Evolutionary conservation across 140 eudicot species (phyloP).

Genomic region (Ambrosia hybrid): DNA sequence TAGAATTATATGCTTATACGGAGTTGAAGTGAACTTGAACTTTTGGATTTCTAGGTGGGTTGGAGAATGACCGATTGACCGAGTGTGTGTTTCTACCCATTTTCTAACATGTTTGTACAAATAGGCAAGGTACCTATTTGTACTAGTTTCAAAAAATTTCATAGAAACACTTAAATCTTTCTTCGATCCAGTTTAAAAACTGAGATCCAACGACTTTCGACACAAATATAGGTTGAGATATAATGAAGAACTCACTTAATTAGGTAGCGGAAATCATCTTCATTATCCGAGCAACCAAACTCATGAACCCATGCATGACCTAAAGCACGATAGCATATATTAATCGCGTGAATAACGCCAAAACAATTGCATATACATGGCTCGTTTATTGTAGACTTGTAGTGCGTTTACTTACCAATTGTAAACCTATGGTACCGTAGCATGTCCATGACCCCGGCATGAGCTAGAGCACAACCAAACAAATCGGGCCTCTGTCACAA

Average conservation of each 20-base stretch:
- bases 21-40: neutral
- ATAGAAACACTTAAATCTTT: no score
- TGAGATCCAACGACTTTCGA: no score
- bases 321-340: conserved; percentile 15
- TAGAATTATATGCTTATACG: neutral
- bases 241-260: conserved; percentile 60
- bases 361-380: neutral
- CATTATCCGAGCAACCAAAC: conserved; percentile 84
- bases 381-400: no score
- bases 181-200: no score
- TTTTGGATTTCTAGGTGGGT: no score
- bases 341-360: neutral
- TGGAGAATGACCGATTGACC: no score
- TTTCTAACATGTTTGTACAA: no score
- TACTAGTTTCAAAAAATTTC: no score
- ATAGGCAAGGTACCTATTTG: no score
- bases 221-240: neutral
- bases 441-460: conserved; percentile 99
- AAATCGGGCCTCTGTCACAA: conserved; percentile 83
- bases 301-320: conserved; percentile 99
- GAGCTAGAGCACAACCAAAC: conserved; percentile 97
- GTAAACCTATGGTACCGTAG: conserved; percentile 92
- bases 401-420: conserved; percentile 57
- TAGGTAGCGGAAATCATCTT: conserved; percentile 76
- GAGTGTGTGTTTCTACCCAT: no score